Evolutionary conservation across 2,329 filamentous ascomycete genomes (phyloP).

Genomic region (Triangularia setosa): DNA sequence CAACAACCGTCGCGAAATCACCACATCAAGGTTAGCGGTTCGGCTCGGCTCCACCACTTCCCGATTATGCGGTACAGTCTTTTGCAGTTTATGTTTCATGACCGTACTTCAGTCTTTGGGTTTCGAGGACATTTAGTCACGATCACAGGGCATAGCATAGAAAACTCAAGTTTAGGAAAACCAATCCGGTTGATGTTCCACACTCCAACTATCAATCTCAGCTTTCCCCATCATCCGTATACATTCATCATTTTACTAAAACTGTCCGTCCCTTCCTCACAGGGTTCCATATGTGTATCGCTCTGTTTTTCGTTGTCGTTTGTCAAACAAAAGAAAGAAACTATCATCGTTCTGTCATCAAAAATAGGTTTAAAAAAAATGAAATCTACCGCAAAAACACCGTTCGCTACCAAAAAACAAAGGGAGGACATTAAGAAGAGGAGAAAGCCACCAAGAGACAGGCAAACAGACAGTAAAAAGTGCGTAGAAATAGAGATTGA

Average conservation of each 20-base stretch:
- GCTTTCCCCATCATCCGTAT: background rate
- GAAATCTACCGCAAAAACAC: background rate
- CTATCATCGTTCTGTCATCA: background rate
- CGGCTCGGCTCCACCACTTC: background rate
- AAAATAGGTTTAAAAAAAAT: background rate
- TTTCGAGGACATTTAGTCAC: background rate
- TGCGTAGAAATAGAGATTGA: background rate
- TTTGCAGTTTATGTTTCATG: background rate
- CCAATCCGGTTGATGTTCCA: slow-evolving; percentile 22
- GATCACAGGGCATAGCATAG: background rate
- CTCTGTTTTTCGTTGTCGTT: background rate
- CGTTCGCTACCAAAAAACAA: background rate
- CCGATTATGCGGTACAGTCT: background rate
- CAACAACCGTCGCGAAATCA: background rate
- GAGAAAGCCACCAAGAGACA: background rate
- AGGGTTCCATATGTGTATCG: background rate
- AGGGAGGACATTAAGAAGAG: background rate
- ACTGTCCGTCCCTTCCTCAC: background rate
- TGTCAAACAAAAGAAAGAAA: background rate
- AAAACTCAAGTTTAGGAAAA: slow-evolving; percentile 6
- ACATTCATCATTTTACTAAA: background rate
- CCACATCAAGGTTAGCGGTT: background rate
- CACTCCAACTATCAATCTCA: background rate
- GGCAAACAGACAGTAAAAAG: background rate
- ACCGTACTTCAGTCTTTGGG: too few species aligned